These are phyloP conservation scores for Acanthamoeba royreba DNA, from an alignment of 208 protist species.

Conservation along the genomic window DNA sequence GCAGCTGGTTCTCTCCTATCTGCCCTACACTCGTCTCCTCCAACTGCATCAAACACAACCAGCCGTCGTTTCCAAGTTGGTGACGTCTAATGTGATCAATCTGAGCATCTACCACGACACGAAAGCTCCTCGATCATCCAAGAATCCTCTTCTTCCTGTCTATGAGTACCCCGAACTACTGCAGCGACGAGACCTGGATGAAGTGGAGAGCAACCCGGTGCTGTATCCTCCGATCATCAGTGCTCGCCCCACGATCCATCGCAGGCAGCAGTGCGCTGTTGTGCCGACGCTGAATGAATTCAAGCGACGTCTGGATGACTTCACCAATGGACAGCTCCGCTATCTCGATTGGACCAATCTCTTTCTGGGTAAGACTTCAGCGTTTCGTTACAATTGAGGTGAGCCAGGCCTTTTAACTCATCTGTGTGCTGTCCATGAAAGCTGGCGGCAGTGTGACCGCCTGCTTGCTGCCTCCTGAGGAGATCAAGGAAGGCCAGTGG, in stretches of 20 bases:
- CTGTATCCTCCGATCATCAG: neutral
- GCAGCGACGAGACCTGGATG: neutral
- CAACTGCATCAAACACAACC: neutral
- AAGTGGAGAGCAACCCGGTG: neutral
- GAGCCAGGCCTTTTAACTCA: no score
- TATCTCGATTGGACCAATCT: neutral
- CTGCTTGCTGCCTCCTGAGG: neutral
- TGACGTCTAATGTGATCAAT: neutral
- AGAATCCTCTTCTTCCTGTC: neutral
- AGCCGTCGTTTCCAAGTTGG: neutral
- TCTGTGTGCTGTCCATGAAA: neutral
- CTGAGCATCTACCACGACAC: neutral
- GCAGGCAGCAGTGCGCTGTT: neutral
- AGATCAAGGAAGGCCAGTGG: neutral
- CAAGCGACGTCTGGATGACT: neutral
- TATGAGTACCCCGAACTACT: neutral
- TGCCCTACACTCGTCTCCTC: neutral
- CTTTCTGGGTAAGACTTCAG: neutral
- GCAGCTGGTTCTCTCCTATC: neutral
- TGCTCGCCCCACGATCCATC: neutral
- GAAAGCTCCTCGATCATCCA: neutral
- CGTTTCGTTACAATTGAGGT: neutral
- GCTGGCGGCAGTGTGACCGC: neutral
- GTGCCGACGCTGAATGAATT: neutral
- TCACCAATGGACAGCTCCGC: neutral